Evolutionary conservation across 169 alveolate genomes (phyloP).

Genomic region (Eimeria necatrix): DNA sequence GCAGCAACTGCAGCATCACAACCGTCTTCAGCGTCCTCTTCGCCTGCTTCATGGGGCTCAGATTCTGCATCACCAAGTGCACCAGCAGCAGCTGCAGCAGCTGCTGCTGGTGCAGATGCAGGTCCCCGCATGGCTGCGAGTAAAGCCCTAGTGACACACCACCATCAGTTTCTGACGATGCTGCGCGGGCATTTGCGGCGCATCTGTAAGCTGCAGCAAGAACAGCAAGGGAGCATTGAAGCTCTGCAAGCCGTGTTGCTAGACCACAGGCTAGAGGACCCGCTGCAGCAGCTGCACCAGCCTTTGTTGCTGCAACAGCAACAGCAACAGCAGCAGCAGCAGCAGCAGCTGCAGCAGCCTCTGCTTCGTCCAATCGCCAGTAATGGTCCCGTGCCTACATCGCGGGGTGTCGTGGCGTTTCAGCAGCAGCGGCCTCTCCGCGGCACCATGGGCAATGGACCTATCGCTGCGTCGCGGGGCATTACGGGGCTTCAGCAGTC

Average conservation of each 20-base stretch:
- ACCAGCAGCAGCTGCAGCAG: slow-evolving; percentile 40
- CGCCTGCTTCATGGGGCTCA: not conserved
- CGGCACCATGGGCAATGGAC: not conserved
- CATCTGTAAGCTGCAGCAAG: slow-evolving; percentile 60
- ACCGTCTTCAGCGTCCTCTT: not conserved
- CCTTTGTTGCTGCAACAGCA: slow-evolving; percentile 50
- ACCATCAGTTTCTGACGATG: slow-evolving; percentile 30
- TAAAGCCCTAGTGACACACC: slow-evolving; percentile 37
- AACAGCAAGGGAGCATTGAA: slow-evolving; percentile 58
- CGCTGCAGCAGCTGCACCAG: slow-evolving; percentile 26
- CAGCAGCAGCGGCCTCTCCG: not conserved
- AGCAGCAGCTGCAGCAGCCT: slow-evolving; percentile 30
- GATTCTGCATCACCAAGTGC: not conserved
- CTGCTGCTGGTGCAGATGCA: slow-evolving; percentile 25
- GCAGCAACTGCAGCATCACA: not conserved
- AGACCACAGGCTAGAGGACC: slow-evolving; percentile 39
- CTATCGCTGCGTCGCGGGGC: not conserved
- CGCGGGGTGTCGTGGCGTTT: not conserved
- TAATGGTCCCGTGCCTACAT: not conserved
- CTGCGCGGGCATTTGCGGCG: slow-evolving; percentile 23
- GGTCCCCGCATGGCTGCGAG: slow-evolving; percentile 64
- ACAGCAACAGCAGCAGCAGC: not conserved
- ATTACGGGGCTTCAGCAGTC: not conserved
- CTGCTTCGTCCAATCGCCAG: not conserved
- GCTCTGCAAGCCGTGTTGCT: slow-evolving; percentile 28